phyloP scores from a whole-genome alignment of 2,329 filamentous ascomycete species.

The Boeremia exigua region DNA sequence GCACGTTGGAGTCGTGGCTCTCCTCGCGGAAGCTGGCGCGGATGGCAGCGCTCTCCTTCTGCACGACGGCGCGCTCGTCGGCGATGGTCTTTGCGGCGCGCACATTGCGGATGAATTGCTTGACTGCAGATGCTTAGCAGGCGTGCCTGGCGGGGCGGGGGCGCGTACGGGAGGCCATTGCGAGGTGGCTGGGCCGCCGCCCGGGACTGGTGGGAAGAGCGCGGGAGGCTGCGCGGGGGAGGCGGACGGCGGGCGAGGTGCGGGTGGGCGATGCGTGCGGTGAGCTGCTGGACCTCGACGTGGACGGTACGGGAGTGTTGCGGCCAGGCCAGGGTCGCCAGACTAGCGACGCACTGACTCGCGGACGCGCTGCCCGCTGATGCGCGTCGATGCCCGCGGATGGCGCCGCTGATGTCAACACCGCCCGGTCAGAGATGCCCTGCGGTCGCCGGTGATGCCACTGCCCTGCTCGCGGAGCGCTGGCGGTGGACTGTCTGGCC shows the following conservation, averaged over 20 bases:
- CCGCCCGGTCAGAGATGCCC: background rate
- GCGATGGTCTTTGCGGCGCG: slow-evolving; percentile 98
- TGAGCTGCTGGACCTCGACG: slow-evolving; percentile 27
- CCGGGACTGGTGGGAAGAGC: slow-evolving; percentile 34
- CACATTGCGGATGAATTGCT: slow-evolving; percentile 99
- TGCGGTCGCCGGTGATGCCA: background rate
- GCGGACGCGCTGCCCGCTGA: no score
- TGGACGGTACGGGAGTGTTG: slow-evolving; percentile 24
- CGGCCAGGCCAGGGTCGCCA: slow-evolving; percentile 27
- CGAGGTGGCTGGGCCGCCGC: slow-evolving; percentile 59
- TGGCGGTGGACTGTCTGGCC: no score
- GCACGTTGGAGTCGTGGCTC: slow-evolving; percentile 86
- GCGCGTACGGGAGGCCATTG: slow-evolving; percentile 64
- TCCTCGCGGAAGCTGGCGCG: slow-evolving; percentile 97
- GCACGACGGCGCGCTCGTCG: slow-evolving; percentile 96
- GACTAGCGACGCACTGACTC: slow-evolving; percentile 11
- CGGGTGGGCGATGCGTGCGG: slow-evolving; percentile 13
- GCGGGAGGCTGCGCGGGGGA: slow-evolving; percentile 1
- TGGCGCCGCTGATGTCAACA: slow-evolving; percentile 21
- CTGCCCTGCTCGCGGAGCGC: no score
- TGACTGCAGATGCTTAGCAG: slow-evolving; percentile 68
- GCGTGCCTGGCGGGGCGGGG: slow-evolving; percentile 26
- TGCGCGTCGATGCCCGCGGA: no score
- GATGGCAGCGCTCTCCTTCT: slow-evolving; percentile 98
- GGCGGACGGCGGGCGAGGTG: slow-evolving; percentile 2